These are phyloP conservation scores for Areca catechu DNA, from an alignment of 176 grass and related monocot species.

Conservation along the genomic window DNA sequence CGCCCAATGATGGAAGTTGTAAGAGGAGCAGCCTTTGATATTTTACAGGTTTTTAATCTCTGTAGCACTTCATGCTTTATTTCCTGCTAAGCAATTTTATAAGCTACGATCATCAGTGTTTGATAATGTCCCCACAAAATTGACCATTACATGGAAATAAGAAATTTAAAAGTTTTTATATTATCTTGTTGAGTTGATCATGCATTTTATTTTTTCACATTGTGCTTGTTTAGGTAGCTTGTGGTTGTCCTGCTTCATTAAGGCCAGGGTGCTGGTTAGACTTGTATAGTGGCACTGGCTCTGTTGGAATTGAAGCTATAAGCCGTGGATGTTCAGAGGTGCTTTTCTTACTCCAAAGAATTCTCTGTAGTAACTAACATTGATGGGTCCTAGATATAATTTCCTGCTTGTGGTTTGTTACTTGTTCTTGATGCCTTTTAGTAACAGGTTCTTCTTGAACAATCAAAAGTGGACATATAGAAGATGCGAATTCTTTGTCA, in stretches of 20 bases:
- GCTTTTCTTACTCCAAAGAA: not conserved
- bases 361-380: no score
- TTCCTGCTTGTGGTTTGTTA: no score
- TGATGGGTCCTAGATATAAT: no score
- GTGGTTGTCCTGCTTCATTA: conserved; percentile 82
- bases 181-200: conserved; percentile 14
- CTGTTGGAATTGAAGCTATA: conserved; percentile 98
- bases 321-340: conserved; percentile 97
- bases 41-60: conserved; percentile 51
- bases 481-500: no score
- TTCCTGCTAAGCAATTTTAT: no score
- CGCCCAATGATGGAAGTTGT: conserved; percentile 98
- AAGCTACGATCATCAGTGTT: no score
- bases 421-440: no score
- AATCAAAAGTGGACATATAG: no score
- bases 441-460: no score
- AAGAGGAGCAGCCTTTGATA: conserved; percentile 82
- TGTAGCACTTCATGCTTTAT: not conserved
- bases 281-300: conserved; percentile 92
- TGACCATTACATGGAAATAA: no score
- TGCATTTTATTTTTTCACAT: not conserved
- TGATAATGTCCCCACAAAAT: no score
- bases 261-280: conserved; percentile 90
- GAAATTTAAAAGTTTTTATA: not conserved
- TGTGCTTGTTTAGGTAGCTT: conserved; percentile 49